Evolutionary conservation across 73 alveolate species (phyloP), one percentile per base, ranked within the genome.

Genomic region (Stentor coeruleus): DNA sequence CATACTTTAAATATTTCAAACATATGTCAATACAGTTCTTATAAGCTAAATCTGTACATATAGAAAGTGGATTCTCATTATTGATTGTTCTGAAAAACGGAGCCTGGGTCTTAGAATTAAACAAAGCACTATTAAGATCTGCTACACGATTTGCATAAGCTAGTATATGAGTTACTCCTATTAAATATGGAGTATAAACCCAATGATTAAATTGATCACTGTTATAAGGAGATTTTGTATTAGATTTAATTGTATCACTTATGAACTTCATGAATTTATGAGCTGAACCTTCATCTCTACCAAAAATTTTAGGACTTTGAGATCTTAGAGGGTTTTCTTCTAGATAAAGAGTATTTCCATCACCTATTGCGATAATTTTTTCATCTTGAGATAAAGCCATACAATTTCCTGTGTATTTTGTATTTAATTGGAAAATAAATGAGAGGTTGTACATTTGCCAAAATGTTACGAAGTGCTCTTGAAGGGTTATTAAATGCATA

Each of bases 381-480:
- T 49, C 66, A 20, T 49, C 66, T 49, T 20, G 66, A 20, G 66
- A 49, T 49, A 49, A 49, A 20, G 66, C 66, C 6, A 49, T 11
- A 49, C 66, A 49, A 49, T 49, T 49, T 20, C 28, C 66, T 49
- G 66, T 6, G 66, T 20, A 6, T 6, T 6, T 49, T 49, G 20
- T 20, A 20, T 49, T 20, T 49, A 11, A 20, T 49, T 49, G 66
- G 66, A 49, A 49, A 20, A 49, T 49, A 11, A 49, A 11, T 6
- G 66, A 49, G 6, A 49, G 20, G 66, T 49, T 49, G 66, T 49
- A 49, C 66, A 49, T 49, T 20, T 49, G 66, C 66, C 66, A 49
- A 20, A 11, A 49, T 6, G 20, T 49, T 20, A 49, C 28, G 66
- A 11, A 49, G 66, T 49, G 28, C 20, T 49, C 66, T 20, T 49